Conservation (phyloP, 768 basidiomycete species). For the Lactarius quietus region DNA sequence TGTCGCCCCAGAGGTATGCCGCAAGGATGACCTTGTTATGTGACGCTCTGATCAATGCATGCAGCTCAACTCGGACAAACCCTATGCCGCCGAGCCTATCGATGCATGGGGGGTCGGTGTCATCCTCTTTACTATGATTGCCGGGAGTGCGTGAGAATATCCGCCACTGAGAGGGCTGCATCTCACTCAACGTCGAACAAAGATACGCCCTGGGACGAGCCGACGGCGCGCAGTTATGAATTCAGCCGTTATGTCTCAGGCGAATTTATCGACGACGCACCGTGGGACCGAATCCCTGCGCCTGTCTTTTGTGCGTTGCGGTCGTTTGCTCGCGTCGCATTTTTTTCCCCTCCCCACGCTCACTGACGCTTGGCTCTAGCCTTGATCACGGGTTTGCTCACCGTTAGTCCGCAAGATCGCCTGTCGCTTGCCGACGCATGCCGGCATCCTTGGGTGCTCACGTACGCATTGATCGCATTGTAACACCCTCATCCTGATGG, state of each 20-base stretch:
- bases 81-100: constrained; percentile 88
- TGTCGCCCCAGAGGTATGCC: constrained; percentile 83
- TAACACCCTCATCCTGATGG: not conserved
- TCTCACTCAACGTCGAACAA: not conserved
- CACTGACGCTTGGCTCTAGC: constrained; percentile 42
- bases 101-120: constrained; percentile 97
- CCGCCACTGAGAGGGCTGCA: not conserved
- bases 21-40: not conserved
- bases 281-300: constrained; percentile 69
- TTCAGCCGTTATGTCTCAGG: constrained; percentile 73
- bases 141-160: constrained; percentile 65
- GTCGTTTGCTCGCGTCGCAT: not conserved
- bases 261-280: constrained; percentile 65
- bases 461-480: constrained; percentile 40
- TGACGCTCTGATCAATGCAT: constrained; percentile 1
- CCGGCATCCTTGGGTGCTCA: constrained; percentile 70
- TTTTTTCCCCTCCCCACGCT: not conserved
- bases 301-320: constrained; percentile 57
- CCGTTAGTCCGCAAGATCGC: constrained; percentile 63
- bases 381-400: constrained; percentile 70
- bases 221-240: constrained; percentile 74
- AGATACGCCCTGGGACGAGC: constrained; percentile 99
- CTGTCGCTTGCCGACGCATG: constrained; percentile 57
- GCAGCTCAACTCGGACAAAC: constrained; percentile 60
- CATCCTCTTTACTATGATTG: constrained; percentile 86